Conservation (phyloP, 2,329 filamentous ascomycete genomes). For the Neurospora sp. region DNA sequence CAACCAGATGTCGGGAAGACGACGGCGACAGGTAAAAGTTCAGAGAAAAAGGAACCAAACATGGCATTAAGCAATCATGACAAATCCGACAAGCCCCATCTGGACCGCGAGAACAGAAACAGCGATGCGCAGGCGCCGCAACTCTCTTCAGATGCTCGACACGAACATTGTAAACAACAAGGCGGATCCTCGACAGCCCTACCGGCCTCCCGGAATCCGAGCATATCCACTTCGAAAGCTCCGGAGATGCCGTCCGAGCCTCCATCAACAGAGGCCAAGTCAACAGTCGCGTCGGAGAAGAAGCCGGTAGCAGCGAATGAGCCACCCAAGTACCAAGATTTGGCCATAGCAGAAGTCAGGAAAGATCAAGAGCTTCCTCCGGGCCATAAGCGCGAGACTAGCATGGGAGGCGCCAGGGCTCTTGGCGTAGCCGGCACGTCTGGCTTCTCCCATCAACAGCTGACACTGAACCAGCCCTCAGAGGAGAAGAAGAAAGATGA, state of each 20-base stretch:
- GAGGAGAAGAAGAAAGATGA: conserved; percentile 42
- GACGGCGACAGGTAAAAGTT: neutral
- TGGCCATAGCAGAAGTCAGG: conserved; percentile 13
- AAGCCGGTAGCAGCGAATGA: conserved; percentile 1
- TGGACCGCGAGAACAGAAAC: neutral
- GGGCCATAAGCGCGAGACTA: conserved; percentile 29
- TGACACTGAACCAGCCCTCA: conserved; percentile 46
- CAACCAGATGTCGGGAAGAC: neutral
- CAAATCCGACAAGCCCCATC: neutral
- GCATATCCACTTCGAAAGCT: neutral
- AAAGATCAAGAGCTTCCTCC: conserved; percentile 15
- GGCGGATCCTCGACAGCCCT: neutral
- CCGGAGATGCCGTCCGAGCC: neutral
- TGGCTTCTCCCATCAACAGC: conserved; percentile 85
- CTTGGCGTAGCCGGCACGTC: conserved; percentile 41
- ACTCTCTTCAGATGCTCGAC: conserved; percentile 1
- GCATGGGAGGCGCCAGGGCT: conserved; percentile 17
- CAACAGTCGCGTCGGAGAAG: neutral
- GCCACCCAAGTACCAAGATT: conserved; percentile 15
- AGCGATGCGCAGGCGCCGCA: neutral
- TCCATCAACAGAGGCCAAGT: neutral
- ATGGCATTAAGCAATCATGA: neutral
- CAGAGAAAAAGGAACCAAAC: neutral
- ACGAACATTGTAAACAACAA: conserved; percentile 9
- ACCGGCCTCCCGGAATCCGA: neutral